Evolutionary conservation across 2,329 filamentous ascomycete species (phyloP), one percentile per base, ranked within the genome.

Genomic region (Lojkania enalia): DNA sequence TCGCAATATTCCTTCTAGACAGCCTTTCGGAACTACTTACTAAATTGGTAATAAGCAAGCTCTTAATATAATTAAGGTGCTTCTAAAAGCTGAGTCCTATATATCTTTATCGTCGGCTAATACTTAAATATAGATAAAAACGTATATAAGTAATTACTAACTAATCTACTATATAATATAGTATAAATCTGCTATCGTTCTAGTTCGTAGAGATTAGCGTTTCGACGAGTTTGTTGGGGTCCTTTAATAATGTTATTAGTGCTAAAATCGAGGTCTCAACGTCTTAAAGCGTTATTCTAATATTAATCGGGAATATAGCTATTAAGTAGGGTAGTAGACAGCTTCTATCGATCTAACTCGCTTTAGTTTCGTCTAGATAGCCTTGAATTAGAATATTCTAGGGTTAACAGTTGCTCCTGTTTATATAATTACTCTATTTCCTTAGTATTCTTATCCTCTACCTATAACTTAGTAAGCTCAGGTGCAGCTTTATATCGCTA

Each of bases 201-300:
- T 37, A 19, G 35, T 18, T 37, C 35, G 12, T 21, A 12, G 16
- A 37, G 35, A 35, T 35, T 15, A 35, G 13, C 31, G 35, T 21
- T 37, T 12, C 15, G 35, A 20, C 14, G 14, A 12, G 14, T 37
- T 21, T 19, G 7, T 21, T 19, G n/a, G n/a, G n/a, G n/a, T 20
- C 35, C 35, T 37, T 6, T 9, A 37, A 37, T 37, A 9, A 37
- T 21, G 15, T 37, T 37, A 15, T 37, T 19, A 11, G 35, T 37
- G 14, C 14, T 19, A 15, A 37, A 19, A 37, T 37, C 35, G 11
- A 37, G 35, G 35, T 37, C 16, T 37, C 35, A 9, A 19, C 35
- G n/a, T 19, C n/a, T 19, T 21, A 19, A 19, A 37, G 35, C 35
- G 19, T 37, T 37, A 19, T 37, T 37, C n/a, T 37, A 9, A 21